Percentiles rank a stretch among this genome's conserved stretches.
These are phyloP conservation scores for Eutrema japonicum DNA, from an alignment of 345 rosid genomes.

Conservation along the genomic window DNA sequence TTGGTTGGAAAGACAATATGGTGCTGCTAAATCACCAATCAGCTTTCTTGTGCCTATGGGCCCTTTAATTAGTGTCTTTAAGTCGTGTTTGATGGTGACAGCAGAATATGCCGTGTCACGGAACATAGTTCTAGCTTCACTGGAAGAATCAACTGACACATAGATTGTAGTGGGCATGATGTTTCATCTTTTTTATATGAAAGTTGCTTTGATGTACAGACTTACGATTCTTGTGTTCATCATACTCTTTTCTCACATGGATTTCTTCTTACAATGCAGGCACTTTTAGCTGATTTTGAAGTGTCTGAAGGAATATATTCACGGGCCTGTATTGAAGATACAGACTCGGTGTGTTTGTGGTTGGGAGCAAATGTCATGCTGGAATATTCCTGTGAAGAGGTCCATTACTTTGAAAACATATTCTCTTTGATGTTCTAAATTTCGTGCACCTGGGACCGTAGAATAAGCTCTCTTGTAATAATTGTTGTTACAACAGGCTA, in stretches of 20 bases:
- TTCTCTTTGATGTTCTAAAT: constrained; percentile 2
- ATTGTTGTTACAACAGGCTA: constrained; percentile 57
- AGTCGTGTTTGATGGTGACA: constrained; percentile 24
- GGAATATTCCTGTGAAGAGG: constrained; percentile 94
- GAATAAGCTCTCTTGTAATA: constrained; percentile 36
- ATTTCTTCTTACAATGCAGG: constrained; percentile 43
- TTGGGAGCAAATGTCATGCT: constrained; percentile 96
- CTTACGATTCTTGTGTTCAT: constrained; percentile 19
- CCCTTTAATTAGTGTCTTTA: constrained; percentile 6
- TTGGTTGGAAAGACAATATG: neutral
- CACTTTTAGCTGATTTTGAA: constrained; percentile 87
- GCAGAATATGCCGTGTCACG: constrained; percentile 19
- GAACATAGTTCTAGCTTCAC: constrained; percentile 27
- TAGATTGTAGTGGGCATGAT: neutral
- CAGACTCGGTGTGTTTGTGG: constrained; percentile 89
- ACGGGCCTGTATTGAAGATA: constrained; percentile 66
- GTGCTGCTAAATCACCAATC: neutral
- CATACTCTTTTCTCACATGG: constrained; percentile 11
- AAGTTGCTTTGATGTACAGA: constrained; percentile 15
- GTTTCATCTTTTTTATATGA: constrained; percentile 19
- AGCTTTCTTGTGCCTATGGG: neutral
- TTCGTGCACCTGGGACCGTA: constrained; percentile 33
- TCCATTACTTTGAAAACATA: constrained; percentile 38
- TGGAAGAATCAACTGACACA: constrained; percentile 23
- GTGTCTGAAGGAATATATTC: constrained; percentile 96